Percentiles rank a stretch among this genome's conserved stretches.
phyloP scores from a whole-genome alignment of 2,329 filamentous ascomycete genomes.

The Sarocladium oryzae region DNA sequence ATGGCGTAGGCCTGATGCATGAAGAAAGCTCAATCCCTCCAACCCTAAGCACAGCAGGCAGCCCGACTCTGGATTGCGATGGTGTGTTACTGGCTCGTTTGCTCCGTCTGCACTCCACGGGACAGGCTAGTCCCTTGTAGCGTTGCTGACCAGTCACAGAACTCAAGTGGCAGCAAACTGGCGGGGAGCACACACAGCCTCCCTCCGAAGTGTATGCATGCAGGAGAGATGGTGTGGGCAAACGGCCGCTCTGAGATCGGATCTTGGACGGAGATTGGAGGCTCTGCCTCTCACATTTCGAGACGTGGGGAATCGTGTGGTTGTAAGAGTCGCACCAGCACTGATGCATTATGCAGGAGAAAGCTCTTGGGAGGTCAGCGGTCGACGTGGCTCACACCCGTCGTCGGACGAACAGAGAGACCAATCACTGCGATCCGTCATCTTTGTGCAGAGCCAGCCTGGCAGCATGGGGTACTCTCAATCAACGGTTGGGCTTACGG shows the following conservation, averaged over 20 bases:
- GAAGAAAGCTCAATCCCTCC: neutral
- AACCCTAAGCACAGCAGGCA: too few relatives aligned
- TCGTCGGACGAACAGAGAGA: neutral
- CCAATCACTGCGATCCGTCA: too few relatives aligned
- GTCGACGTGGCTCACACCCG: neutral
- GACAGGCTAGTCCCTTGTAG: too few relatives aligned
- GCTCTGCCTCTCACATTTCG: neutral
- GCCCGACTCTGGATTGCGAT: too few relatives aligned
- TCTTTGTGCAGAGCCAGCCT: too few relatives aligned
- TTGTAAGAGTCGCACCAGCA: neutral
- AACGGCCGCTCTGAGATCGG: neutral
- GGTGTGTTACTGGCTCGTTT: too few relatives aligned
- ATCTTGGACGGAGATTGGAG: neutral
- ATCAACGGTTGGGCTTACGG: too few relatives aligned
- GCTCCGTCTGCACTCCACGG: too few relatives aligned
- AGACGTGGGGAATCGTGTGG: neutral
- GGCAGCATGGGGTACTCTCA: too few relatives aligned
- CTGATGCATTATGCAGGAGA: slow-evolving; percentile 4
- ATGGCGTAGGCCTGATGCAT: neutral
- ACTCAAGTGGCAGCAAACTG: neutral
- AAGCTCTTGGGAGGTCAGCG: neutral
- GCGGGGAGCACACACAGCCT: neutral
- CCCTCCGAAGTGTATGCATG: neutral
- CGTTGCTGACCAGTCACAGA: neutral
- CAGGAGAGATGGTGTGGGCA: neutral